Base-by-base conservation (phyloP, 2,329 filamentous ascomycete species). In the Fonsecaea monophora region DNA sequence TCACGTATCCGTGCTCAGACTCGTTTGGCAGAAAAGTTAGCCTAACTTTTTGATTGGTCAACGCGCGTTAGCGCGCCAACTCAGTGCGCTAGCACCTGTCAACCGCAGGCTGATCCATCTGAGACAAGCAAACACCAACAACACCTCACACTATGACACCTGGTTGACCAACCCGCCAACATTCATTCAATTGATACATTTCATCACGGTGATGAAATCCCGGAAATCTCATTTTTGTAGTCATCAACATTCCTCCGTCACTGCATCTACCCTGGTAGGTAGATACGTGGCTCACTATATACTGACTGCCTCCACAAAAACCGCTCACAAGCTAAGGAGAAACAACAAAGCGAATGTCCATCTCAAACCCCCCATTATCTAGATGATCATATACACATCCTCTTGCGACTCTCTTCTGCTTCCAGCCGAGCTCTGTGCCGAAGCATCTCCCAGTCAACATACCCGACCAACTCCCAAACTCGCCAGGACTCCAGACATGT, bases 381-480 rank as follows among this genome's bases (percentile, higher is more conserved):
- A 50, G 18, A 10, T 50, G 30, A 50, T 50, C 45, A 50, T 50
- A 50, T 21, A 50, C 21, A 18, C 7, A 12, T 9, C 45, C 21
- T 30, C 45, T 15, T 48, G 30, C 30, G 30, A 32, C 42, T 21
- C 42, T 10, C 1, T 21, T 12, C 18, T 10, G 8, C n/a, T 48
- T 8, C 18, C 42, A 10, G n/a, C 12, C 45, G 30, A 55, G 35
- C 30, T 30, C 35, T 55, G 53, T 37, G 15, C 18, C 42, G 13
- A 4, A 21, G 30, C 18, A n/a, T 56, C 53, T n/a, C 9, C 34
- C 38, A 42, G 13, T n/a, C 12, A 35, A 10, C 45, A 37, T 4
- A 55, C 35, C 53, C 53, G 12, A 34, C 40, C 35, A 38, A 34
- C 53, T 55, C 35, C 53, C 53, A 34, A 12, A 55, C 35, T 55